These are phyloP conservation scores for Vitis hybrid DNA, from an alignment of 177 flowering plant genomes.

Conservation along the genomic window DNA sequence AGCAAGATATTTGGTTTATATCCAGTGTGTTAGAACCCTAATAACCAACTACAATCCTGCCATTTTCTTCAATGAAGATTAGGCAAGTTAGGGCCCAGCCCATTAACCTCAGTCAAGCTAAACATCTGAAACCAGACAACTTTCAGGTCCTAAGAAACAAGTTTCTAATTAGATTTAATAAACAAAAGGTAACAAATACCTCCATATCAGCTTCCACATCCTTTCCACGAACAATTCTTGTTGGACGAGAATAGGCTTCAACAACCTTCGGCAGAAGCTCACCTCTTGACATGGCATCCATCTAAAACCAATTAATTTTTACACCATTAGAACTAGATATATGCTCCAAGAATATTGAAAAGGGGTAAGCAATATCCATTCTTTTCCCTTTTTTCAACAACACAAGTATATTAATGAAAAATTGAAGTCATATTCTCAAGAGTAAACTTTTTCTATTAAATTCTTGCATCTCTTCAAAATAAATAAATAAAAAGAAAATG, in stretches of 20 bases:
- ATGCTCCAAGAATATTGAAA: neutral
- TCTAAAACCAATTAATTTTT: conserved; percentile 38
- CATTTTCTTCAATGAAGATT: neutral
- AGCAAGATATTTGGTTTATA: too few species aligned
- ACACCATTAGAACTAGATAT: neutral
- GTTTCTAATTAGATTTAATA: neutral
- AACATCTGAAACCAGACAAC: neutral
- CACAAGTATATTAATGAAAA: neutral
- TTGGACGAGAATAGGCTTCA: conserved; percentile 94
- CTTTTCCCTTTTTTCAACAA: neutral
- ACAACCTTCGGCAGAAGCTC: conserved; percentile 72
- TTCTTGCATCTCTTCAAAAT: too few species aligned
- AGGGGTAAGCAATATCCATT: neutral
- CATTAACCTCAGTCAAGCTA: conserved; percentile 2
- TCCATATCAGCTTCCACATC: conserved; percentile 49
- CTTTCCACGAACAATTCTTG: conserved; percentile 95
- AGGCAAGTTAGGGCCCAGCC: neutral
- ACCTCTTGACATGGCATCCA: conserved; percentile 67
- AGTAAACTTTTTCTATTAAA: neutral
- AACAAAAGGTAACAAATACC: conserved; percentile 36
- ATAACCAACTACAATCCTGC: neutral
- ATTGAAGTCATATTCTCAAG: neutral
- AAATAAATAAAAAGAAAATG: too few species aligned
- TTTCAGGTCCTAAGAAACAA: neutral
- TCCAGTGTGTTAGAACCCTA: too few species aligned